Evolutionary conservation across 371 early-diverging fungal species (phyloP).

Genomic region (Amoeboaphelidium protococcarum): DNA sequence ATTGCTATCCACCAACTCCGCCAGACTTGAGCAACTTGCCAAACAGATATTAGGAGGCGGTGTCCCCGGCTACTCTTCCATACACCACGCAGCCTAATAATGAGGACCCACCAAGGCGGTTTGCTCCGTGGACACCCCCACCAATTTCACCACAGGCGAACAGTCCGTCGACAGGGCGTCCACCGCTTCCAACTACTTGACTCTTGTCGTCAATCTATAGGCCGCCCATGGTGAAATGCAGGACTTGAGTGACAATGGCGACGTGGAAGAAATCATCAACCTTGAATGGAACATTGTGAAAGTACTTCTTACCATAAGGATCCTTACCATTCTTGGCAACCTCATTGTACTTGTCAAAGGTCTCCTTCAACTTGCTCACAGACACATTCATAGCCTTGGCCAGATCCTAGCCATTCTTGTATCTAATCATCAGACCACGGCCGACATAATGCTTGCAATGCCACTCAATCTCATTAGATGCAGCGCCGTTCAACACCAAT

Average conservation of each 20-base stretch:
- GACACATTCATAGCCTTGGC: constrained; percentile 56
- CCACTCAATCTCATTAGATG: constrained; percentile 72
- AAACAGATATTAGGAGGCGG: background rate
- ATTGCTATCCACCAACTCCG: background rate
- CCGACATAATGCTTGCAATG: constrained; percentile 80
- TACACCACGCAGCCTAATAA: constrained; percentile 85
- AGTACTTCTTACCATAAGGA: background rate
- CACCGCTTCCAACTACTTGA: constrained; percentile 20
- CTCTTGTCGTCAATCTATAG: constrained; percentile 18
- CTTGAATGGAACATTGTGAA: constrained; percentile 42
- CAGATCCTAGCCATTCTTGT: constrained; percentile 36
- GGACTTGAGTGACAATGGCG: constrained; percentile 61
- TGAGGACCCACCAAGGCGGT: constrained; percentile 94
- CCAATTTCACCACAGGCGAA: constrained; percentile 78
- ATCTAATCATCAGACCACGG: constrained; percentile 53
- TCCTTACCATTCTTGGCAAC: constrained; percentile 18
- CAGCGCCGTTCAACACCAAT: constrained; percentile 52
- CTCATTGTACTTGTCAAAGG: constrained; percentile 50
- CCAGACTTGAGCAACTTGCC: background rate
- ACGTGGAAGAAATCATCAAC: constrained; percentile 52
- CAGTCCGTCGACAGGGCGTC: constrained; percentile 48
- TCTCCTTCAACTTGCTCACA: constrained; percentile 31
- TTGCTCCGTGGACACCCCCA: constrained; percentile 88
- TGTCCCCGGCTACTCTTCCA: constrained; percentile 67
- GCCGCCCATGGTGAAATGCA: constrained; percentile 95